phyloP scores from a whole-genome alignment of 1,139 yeast species.

The Sugiyamaella neomexicana region DNA sequence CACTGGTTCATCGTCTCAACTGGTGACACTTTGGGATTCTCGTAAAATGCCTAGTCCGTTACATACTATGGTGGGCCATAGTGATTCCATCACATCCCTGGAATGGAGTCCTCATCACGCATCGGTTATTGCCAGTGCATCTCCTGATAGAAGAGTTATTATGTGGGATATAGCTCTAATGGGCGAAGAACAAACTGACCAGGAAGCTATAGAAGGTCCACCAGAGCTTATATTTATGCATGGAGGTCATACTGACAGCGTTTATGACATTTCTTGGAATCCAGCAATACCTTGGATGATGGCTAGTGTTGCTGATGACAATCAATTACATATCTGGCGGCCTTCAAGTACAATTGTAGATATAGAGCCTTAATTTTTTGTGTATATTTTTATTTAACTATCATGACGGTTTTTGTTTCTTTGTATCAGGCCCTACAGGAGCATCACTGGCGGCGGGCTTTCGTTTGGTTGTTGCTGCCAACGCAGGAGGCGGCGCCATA shows the following conservation, averaged over 20 bases:
- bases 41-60: slow-evolving; percentile 43
- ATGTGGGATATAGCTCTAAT: slow-evolving; percentile 61
- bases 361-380: slow-evolving; percentile 11
- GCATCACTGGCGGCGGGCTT: slow-evolving; percentile 12
- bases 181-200: slow-evolving; percentile 38
- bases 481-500: slow-evolving; percentile 23
- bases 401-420: slow-evolving; percentile 20
- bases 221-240: slow-evolving; percentile 63
- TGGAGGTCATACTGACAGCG: slow-evolving; percentile 86
- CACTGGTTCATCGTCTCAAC: slow-evolving; percentile 68
- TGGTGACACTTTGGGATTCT: slow-evolving; percentile 66
- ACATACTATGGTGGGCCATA: slow-evolving; percentile 47
- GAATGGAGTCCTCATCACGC: slow-evolving; percentile 70
- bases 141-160: slow-evolving; percentile 68
- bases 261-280: slow-evolving; percentile 88
- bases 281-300: slow-evolving; percentile 72
- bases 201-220: slow-evolving; percentile 36
- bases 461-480: slow-evolving; percentile 23
- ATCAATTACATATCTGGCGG: slow-evolving; percentile 83
- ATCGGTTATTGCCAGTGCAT: slow-evolving; percentile 67
- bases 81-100: slow-evolving; percentile 63
- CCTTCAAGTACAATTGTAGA: slow-evolving; percentile 46
- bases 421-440: slow-evolving; percentile 21
- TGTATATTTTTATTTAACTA: too few species aligned
- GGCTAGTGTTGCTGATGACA: slow-evolving; percentile 86